Evolutionary conservation across 192 early-diverging fungal genomes (phyloP), one percentile per base, ranked within the genome.

Genomic region (Entrophospora sp.): DNA sequence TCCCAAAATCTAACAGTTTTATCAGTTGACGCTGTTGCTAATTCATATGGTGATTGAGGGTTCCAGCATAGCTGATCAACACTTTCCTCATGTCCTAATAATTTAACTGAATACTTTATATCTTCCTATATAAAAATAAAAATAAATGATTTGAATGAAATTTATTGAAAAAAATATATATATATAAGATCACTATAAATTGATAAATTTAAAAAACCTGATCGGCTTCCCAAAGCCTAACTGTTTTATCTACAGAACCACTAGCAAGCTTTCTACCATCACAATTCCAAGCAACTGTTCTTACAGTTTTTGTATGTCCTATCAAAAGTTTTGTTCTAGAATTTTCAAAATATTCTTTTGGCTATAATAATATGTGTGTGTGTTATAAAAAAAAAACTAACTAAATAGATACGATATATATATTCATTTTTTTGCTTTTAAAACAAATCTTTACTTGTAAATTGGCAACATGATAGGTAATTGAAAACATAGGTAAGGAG

Each of bases 391-490:
- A n/a, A n/a, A n/a, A n/a, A n/a, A n/a, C n/a, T n/a, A n/a, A n/a
- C n/a, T n/a, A n/a, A n/a, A n/a, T n/a, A n/a, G n/a, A n/a, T n/a
- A n/a, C n/a, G n/a, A n/a, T n/a, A n/a, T n/a, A n/a, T n/a, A n/a
- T n/a, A n/a, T n/a, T n/a, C n/a, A n/a, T n/a, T n/a, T n/a, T n/a
- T n/a, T n/a, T n/a, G n/a, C n/a, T n/a, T n/a, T n/a, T n/a, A 13
- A 64, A 51, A 35, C 13, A 31, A 18, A 44, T 31, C 31, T 36
- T 36, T 35, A 89, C 81, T 89, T 87, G 79, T 95, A 93, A 18
- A 98, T 82, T 3, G 96, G 96, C 53, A 96, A 77, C 86, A 98
- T 86, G 69, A 95, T 98, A 22, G 96, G 94, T 59, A 98, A 78
- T 73, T 94, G 88, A 72, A 90, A 86, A 62, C 87, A 84, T 35